Conservation (phyloP, 176 grass and related monocot genomes). For the Carex parvula region DNA sequence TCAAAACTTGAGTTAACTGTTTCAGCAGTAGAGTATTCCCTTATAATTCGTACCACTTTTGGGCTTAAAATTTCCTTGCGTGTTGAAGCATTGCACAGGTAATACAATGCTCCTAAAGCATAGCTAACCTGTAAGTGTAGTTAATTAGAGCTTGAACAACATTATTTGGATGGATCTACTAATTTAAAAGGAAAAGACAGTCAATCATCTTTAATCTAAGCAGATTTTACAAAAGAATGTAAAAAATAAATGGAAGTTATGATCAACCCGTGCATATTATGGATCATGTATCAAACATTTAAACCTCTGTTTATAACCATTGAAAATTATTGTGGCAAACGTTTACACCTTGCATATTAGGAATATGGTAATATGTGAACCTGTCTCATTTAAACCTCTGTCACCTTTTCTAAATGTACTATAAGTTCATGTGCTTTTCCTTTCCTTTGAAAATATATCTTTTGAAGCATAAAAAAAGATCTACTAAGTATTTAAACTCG, state of each 20-base stretch:
- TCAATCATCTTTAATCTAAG: not conserved
- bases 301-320: no score
- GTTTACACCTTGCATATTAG: no score
- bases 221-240: not conserved
- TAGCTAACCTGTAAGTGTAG: constrained; percentile 53
- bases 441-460: no score
- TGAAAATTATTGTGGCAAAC: no score
- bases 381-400: not conserved
- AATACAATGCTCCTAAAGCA: constrained; percentile 79
- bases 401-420: no score
- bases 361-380: no score
- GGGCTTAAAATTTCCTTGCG: constrained; percentile 10
- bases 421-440: no score
- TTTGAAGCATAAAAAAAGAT: no score
- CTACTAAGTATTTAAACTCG: no score
- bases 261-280: no score
- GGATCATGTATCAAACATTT: no score
- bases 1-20: constrained; percentile 1
- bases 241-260: not conserved
- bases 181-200: no score
- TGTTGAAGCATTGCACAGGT: constrained; percentile 36
- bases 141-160: not conserved
- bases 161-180: not conserved
- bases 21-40: constrained; percentile 8
- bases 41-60: constrained; percentile 7